Base-by-base conservation (phyloP, 1,284 basidiomycete species). In the Leccinum pallidistipes region DNA sequence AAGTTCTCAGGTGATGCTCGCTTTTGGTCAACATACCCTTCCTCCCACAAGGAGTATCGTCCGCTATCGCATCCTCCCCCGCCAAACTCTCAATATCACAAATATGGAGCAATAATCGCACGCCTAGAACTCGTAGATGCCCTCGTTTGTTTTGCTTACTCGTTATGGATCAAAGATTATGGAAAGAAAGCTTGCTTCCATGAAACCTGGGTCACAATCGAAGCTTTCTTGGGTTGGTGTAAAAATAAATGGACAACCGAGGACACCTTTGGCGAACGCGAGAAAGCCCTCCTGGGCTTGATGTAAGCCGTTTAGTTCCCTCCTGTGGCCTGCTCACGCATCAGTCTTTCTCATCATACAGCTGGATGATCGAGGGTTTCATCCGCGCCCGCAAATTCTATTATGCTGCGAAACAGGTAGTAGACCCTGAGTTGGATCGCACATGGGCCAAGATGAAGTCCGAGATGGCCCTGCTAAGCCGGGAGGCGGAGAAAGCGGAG, bases 1-100 rank as follows among this genome's bases (percentile, higher is more conserved):
- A 90, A 91, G 74, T 89, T 87, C 69, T 91, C 89, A 2, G 88
- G 87, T 21, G 86, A 89, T 69, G 82, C 85, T 38, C 87, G 90
- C 47, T 85, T 87, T 65, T 85, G 83, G 81, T 88, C 90, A 24
- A 88, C 87, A 40, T 89, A 84, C 69, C 81, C 87, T 18, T 77
- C 85, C 3, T 79, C 81, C 1, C 83, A 88, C 74, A 81, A 81
- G 66, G 84, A 87, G 65, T 88, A 86, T 71, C 79, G 81, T 18
- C 82, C 87, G 3, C 77, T 91, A 16, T 69, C 76, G 5, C 79
- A 83, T 64, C 88, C 90, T 5, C 88, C 89, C 2, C 79, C 82
- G 8, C 79, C 81, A 12, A 81, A 81, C 62, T 88, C 88, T 0
- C 77, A 82, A 36, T 91, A 91, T 73, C 86, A 90, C 73, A 88